phyloP scores from a whole-genome alignment of 192 early-diverging fungal genomes.

The Podochytrium sp. region DNA sequence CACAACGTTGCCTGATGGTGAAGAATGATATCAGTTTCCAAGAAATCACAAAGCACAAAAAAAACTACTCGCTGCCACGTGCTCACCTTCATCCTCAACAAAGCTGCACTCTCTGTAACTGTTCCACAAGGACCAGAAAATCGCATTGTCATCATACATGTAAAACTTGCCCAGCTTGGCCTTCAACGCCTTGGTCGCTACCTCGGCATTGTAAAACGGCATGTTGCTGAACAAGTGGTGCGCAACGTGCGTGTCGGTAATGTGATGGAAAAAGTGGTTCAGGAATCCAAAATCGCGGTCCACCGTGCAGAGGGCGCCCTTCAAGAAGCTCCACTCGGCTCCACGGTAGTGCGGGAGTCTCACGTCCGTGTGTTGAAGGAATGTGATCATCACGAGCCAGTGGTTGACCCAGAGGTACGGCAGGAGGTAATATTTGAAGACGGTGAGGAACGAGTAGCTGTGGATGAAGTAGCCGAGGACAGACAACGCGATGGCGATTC shows the following conservation, averaged over 20 bases:
- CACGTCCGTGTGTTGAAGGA: slow-evolving; percentile 90
- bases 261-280: slow-evolving; percentile 73
- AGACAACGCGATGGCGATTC: slow-evolving; percentile 59
- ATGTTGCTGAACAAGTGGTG: slow-evolving; percentile 96
- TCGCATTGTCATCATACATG: slow-evolving; percentile 71
- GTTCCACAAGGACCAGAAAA: slow-evolving; percentile 70
- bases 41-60: too few relatives aligned
- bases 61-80: too few relatives aligned
- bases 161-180: slow-evolving; percentile 85
- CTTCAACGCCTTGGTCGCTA: slow-evolving; percentile 83
- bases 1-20: too few relatives aligned
- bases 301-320: slow-evolving; percentile 86
- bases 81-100: slow-evolving; percentile 88
- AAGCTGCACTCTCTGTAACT: slow-evolving; percentile 76
- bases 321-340: slow-evolving; percentile 85
- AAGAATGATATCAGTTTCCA: too few relatives aligned
- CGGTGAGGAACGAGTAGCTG: slow-evolving; percentile 59
- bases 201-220: slow-evolving; percentile 91
- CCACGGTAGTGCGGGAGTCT: slow-evolving; percentile 87
- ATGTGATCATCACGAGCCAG: slow-evolving; percentile 96
- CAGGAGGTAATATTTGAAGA: slow-evolving; percentile 81
- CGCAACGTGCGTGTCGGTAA: slow-evolving; percentile 88
- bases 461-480: slow-evolving; percentile 57
- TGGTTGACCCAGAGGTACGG: slow-evolving; percentile 93
- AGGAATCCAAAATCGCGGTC: slow-evolving; percentile 91